Evolutionary conservation across 2,329 filamentous ascomycete genomes (phyloP).

Genomic region (Diaporthe velutina): DNA sequence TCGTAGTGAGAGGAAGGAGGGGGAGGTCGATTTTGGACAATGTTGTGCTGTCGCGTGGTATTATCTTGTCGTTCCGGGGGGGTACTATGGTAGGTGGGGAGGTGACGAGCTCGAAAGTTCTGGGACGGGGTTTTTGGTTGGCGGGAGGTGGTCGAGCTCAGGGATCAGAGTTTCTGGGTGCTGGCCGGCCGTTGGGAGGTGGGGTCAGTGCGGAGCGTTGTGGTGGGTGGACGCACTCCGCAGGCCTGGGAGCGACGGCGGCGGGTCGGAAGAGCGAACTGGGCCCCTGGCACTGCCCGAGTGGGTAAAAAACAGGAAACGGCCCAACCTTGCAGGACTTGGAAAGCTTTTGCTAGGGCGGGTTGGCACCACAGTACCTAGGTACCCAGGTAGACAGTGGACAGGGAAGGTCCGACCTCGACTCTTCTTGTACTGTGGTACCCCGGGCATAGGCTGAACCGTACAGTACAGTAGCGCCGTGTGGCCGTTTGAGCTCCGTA

Average conservation of each 20-base stretch:
- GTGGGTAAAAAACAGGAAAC: constrained; percentile 18
- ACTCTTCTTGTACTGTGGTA: not conserved
- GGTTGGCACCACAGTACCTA: not conserved
- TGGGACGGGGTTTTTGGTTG: constrained; percentile 16
- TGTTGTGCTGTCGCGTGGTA: constrained; percentile 27
- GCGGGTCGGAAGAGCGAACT: not conserved
- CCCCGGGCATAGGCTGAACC: not conserved
- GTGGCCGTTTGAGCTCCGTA: constrained; percentile 2
- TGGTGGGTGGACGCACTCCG: not conserved
- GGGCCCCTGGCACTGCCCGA: not conserved
- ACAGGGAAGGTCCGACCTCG: constrained; percentile 4
- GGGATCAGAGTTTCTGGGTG: constrained; percentile 23
- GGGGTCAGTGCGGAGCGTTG: constrained; percentile 17
- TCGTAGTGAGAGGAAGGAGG: not conserved
- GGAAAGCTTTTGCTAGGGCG: constrained; percentile 17
- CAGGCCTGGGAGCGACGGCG: no score
- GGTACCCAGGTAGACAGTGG: not conserved
- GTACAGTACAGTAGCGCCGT: not conserved
- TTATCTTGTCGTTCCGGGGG: constrained; percentile 6
- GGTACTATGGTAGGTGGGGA: not conserved
- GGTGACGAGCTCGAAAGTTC: constrained; percentile 21
- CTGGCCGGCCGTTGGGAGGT: constrained; percentile 3
- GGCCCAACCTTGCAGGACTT: constrained; percentile 8
- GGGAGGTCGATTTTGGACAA: not conserved
- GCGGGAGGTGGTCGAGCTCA: constrained; percentile 11